phyloP scores from a whole-genome alignment of 2,329 filamentous ascomycete species.

The Alternaria sp. region DNA sequence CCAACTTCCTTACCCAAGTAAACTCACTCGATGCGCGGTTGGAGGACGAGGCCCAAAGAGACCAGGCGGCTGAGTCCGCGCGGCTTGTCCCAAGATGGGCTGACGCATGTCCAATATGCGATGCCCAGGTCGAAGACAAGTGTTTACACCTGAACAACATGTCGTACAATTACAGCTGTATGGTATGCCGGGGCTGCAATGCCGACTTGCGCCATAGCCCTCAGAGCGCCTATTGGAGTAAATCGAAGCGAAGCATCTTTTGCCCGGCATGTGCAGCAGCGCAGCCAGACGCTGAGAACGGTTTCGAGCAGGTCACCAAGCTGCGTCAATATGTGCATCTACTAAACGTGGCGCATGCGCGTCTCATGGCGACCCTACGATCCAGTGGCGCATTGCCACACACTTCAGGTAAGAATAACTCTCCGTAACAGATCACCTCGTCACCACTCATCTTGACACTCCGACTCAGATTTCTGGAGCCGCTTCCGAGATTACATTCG shows the following conservation, averaged over 20 bases:
- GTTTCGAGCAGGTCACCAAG: slow-evolving; percentile 79
- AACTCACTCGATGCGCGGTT: slow-evolving; percentile 72
- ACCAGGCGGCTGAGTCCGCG: slow-evolving; percentile 51
- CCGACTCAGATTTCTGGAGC: slow-evolving; percentile 36
- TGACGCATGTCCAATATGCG: slow-evolving; percentile 83
- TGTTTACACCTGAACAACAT: slow-evolving; percentile 77
- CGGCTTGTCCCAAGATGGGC: slow-evolving; percentile 54
- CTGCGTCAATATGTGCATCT: slow-evolving; percentile 95
- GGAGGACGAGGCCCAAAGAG: slow-evolving; percentile 46
- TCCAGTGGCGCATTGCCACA: slow-evolving; percentile 81
- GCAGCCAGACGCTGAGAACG: slow-evolving; percentile 62
- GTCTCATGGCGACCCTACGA: slow-evolving; percentile 84
- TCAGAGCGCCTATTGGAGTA: slow-evolving; percentile 73
- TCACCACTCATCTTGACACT: slow-evolving; percentile 41
- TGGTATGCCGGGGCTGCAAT: slow-evolving; percentile 72
- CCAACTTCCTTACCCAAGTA: slow-evolving; percentile 82
- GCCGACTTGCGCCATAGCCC: slow-evolving; percentile 73
- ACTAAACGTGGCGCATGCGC: slow-evolving; percentile 86
- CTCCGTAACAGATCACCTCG: slow-evolving; percentile 20
- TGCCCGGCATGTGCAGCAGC: slow-evolving; percentile 72
- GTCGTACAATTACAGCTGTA: slow-evolving; percentile 84
- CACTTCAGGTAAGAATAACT: slow-evolving; percentile 61
- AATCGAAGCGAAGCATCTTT: slow-evolving; percentile 70
- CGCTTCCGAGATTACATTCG: slow-evolving; percentile 38
- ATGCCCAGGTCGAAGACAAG: slow-evolving; percentile 91